Percentiles rank a stretch among this genome's conserved stretches.
phyloP scores from a whole-genome alignment of 768 basidiomycete species.

The Suillus luteus region DNA sequence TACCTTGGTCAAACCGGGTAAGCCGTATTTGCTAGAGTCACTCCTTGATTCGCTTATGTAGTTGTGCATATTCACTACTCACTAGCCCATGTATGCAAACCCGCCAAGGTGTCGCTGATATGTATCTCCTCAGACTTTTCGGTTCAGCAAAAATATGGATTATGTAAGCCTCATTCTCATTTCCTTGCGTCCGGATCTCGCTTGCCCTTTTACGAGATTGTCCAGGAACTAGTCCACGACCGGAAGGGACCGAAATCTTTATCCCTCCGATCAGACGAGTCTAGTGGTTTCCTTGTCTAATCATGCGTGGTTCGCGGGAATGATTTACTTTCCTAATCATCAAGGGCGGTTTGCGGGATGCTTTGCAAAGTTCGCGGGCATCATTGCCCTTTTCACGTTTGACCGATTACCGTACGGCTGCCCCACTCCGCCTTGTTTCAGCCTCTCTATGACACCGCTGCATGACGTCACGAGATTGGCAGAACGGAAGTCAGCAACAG shows the following conservation, averaged over 20 bases:
- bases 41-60: background rate
- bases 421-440: constrained; percentile 2
- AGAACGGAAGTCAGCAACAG: background rate
- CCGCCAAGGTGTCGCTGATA: background rate
- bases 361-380: background rate
- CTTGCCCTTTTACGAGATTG: background rate
- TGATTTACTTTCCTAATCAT: background rate
- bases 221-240: background rate
- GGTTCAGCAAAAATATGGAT: background rate
- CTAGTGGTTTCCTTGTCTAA: background rate
- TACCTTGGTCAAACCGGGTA: background rate
- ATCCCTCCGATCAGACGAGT: background rate
- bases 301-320: constrained; percentile 4
- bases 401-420: background rate
- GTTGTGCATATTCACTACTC: background rate
- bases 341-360: background rate
- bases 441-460: background rate
- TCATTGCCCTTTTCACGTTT: background rate
- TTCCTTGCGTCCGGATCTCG: background rate
- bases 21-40: background rate
- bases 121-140: background rate
- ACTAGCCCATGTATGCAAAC: background rate
- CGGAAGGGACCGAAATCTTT: background rate
- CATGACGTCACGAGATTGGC: background rate
- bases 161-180: background rate